phyloP scores from a whole-genome alignment of 2,329 filamentous ascomycete genomes.

The Penicillium sp. region DNA sequence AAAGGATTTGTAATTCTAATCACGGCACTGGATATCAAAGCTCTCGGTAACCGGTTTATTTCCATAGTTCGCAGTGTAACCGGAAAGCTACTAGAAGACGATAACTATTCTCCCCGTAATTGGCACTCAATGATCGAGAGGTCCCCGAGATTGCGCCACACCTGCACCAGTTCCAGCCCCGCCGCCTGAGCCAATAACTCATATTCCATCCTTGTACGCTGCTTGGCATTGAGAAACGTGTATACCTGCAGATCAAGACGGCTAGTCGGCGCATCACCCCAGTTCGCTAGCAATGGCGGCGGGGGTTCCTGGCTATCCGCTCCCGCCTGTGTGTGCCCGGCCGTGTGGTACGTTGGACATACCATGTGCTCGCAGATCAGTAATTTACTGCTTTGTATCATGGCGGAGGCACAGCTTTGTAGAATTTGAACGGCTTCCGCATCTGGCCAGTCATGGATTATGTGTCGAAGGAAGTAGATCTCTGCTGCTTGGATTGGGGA shows the following conservation, averaged over 20 bases:
- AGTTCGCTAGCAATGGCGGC: background rate
- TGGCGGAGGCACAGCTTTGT: background rate
- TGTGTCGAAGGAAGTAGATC: background rate
- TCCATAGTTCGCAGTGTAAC: background rate
- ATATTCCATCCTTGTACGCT: background rate
- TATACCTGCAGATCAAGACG: background rate
- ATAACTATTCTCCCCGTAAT: background rate
- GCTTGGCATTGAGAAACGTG: background rate
- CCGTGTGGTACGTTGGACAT: background rate
- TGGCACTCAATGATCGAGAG: background rate
- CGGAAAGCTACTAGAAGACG: background rate
- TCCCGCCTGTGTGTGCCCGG: background rate
- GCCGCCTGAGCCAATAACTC: background rate
- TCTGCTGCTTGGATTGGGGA: background rate
- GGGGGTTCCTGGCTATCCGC: background rate
- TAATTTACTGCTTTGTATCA: background rate
- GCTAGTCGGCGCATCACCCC: background rate
- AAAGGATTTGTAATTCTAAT: background rate
- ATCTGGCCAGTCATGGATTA: background rate
- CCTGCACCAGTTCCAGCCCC: background rate
- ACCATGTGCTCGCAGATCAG: constrained; percentile 1
- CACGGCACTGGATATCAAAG: background rate
- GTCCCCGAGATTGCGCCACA: background rate
- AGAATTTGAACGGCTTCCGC: background rate
- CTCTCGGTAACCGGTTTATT: background rate